Base-by-base conservation (phyloP, 2,329 filamentous ascomycete species). In the Cladosporium phlei region DNA sequence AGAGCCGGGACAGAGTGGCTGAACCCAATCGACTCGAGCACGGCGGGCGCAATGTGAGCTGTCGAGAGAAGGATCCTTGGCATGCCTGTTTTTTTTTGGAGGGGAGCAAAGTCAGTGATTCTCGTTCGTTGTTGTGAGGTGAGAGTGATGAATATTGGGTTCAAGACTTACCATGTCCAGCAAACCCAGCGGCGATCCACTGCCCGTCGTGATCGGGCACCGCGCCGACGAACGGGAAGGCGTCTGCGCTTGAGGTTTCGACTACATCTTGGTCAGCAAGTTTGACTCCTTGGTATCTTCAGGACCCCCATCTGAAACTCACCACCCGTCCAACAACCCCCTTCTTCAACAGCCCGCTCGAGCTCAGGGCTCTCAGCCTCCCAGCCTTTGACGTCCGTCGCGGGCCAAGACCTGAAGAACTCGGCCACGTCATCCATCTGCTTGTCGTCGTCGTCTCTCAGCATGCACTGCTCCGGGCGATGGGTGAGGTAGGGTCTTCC, bases 141-240 rank as follows among this genome's bases (percentile, higher is more conserved):
- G n/a, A n/a, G n/a, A n/a, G n/a, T n/a, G n/a, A n/a, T n/a, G n/a
- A n/a, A n/a, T n/a, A n/a, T n/a, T n/a, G n/a, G n/a, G n/a, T n/a
- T n/a, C n/a, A n/a, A n/a, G 19, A 47, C 46, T 24, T 77, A 1
- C 75, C 75, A 46, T 76, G 73, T 0, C 75, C 74, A 25, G 68
- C 70, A 47, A 76, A 77, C 0, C 74, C 74, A 0, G 68, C 72
- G 16, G 72, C 57, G 17, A 77, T 61, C 38, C 66, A 72, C 50
- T 72, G 66, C 6, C 63, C 65, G 2, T 60, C 46, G 35, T 62
- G 64, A 0, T 59, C 65, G 2, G 72, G 73, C 44, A 71, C 68
- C 9, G 58, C 52, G 0, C 68, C 68, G 0, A 71, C 66, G 58
- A 76, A 73, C 0, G 75, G 75, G 14, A 71, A 58, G 2, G 69